Evolutionary conservation across 2,329 filamentous ascomycete species (phyloP), one percentile per base, ranked within the genome.

Genomic region (Talaromyces sp.): DNA sequence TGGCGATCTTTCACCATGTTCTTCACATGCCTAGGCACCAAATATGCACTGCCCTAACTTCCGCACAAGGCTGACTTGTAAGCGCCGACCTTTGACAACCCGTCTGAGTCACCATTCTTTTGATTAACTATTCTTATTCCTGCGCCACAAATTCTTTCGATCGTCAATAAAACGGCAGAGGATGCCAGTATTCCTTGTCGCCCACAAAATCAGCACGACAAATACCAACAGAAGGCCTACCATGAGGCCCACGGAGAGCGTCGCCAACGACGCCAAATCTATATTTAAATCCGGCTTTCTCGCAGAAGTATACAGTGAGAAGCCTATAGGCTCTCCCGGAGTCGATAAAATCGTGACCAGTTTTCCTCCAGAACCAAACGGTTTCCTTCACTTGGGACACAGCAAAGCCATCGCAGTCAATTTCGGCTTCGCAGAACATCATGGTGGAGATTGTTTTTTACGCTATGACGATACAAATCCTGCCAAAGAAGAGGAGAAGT

Each of bases 401-500:
- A 91, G 91, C 69, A 98, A 98, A 81, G 94, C 95, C 25, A 97
- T 98, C 76, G 90, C 92, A 0, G 88, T 98, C 77, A 97, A 98
- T 80, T 98, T 98, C 79, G 94, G 94, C 6, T 98, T 97, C 76
- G 94, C 95, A 15, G 88, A 86, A 73, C 88, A 89, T 74, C 91
- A 96, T 75, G 90, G 90, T 40, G 94, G 94, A 66, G 31, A 53
- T 68, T 91, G 88, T 77, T 89, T 90, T 73, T 79, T 93, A 68
- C 86, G 94, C 72, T 97, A 91, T 77, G 95, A 98, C 76, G 95
- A 98, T 73, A 98, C 95, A 15, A 98, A 98, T 76, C 95, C 95
- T 1, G 92, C 93, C 69, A 91, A 91, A 56, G 95, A 98, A 77
- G 91, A 97, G 76, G 91, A 96, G 78, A 85, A 89, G 66, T 98